Conservation (phyloP, 164 flowering plant genomes). For the Stephania yunnanensis region DNA sequence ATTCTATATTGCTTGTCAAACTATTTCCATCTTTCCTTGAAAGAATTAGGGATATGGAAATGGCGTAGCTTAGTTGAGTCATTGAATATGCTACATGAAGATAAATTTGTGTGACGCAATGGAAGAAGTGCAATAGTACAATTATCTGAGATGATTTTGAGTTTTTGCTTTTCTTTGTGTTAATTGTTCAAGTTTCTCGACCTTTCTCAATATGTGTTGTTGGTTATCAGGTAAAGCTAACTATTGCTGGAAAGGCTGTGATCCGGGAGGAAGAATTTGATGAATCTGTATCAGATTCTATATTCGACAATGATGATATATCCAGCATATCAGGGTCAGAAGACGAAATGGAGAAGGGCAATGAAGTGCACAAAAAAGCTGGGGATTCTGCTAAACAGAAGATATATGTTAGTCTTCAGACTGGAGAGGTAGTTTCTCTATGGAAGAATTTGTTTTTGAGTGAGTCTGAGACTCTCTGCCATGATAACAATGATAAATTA, state of each 20-base stretch:
- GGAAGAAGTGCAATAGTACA: background rate
- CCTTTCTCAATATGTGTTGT: constrained; percentile 3
- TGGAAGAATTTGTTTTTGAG: constrained; percentile 70
- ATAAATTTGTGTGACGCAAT: background rate
- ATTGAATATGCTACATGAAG: background rate
- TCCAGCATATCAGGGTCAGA: constrained; percentile 99
- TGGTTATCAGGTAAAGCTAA: constrained; percentile 65
- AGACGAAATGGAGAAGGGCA: constrained; percentile 56
- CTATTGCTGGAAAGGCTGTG: constrained; percentile 62
- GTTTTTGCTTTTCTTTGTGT: background rate
- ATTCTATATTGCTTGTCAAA: background rate
- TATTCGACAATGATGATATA: constrained; percentile 60
- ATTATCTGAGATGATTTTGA: background rate
- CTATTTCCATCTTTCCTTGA: background rate
- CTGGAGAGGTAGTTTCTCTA: constrained; percentile 65
- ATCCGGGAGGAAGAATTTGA: constrained; percentile 90
- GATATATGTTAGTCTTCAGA: constrained; percentile 43
- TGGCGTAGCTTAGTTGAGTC: background rate
- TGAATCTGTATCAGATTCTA: constrained; percentile 51
- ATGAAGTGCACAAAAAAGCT: constrained; percentile 17
- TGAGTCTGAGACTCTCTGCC: constrained; percentile 43
- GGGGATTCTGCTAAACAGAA: constrained; percentile 35
- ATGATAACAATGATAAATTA: constrained; percentile 30
- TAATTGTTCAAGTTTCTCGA: background rate
- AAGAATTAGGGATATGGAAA: background rate